Base-by-base conservation (phyloP, 2,329 filamentous ascomycete genomes). In the Grosmannia penicillata region DNA sequence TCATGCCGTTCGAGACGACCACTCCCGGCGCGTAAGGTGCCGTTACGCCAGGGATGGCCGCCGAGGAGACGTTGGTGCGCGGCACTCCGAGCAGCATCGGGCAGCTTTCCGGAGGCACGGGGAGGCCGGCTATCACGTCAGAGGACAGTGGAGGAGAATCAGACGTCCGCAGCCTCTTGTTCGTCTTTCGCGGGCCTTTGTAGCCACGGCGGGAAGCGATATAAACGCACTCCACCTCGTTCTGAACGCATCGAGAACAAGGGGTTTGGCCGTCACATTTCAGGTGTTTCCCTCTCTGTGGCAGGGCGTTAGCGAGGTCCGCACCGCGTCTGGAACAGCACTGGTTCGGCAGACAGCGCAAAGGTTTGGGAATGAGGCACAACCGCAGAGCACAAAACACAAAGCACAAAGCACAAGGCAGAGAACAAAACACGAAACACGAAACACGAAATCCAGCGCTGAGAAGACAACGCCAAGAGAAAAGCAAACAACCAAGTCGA, bases 141-240 rank as follows among this genome's bases (percentile, higher is more conserved):
- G n/a, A n/a, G n/a, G n/a, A n/a, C n/a, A n/a, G n/a, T n/a, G n/a
- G 62, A 57, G 22, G 65, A 59, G 21, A 69, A 70, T 22, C n/a
- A n/a, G 67, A 63, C 17, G 64, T 65, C 18, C 64, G 60, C 49
- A 66, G 65, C 15, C 63, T 61, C 52, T 70, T 72, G 51, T 65
- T 63, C 4, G 38, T 26, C 51, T 66, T 68, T n/a, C 70, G 63
- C 2, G 71, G 72, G 13, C 78, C 78, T 56, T 81, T 83, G 60
- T 82, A 83, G 23, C 82, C 82, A 43, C 82, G 72, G 31, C 81
- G 75, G 28, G 80, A 85, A 32, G 78, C 75, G 35, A 83, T 72
- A 53, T 84, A 86, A 50, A 75, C 60, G 55, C 82, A 89, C 34
- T 77, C 66, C 15, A 66, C 59, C 40, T 69, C 68, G 34, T 69